Base-by-base conservation (phyloP, 2,329 filamentous ascomycete species). In the Penicillium sp. region DNA sequence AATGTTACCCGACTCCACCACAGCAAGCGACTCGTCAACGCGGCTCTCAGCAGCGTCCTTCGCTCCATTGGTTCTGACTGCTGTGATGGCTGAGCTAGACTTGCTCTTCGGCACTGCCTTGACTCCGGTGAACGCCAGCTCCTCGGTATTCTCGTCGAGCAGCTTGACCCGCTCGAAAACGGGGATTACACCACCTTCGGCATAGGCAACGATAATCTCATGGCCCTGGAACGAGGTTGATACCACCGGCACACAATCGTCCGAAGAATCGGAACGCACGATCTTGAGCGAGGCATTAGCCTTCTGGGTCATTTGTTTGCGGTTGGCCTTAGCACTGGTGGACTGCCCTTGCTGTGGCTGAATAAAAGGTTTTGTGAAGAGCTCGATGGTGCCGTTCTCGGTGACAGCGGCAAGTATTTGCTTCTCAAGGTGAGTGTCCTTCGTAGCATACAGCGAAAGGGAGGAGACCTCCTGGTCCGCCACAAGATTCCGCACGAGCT, bases 11-110 rank as follows among this genome's bases (percentile, higher is more conserved):
- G 68, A 61, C 40, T 71, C 71, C 8, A 83, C 75, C 2, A 76
- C 69, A 8, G 77, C 70, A 39, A 70, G 72, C 20, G 77, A 73
- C 48, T 84, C 79, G 57, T 83, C 74, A 21, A 82, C 73, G 27
- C 74, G 71, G 42, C 67, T 70, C 49, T 74, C 73, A 29, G 69
- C 71, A 33, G 70, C 57, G 45, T 72, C 67, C 53, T 74, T 76
- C 16, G 71, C 63, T 17, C 76, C 75, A 54, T 78, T 81, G 40
- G 75, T 71, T 39, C 72, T 70, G 13, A 70, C 73, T 3, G 73
- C 70, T 36, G 63, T 62, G 28, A 75, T 55, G 9, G 64, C 64
- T 15, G 67, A 68, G 33, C 63, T 61, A 6, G 63, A 64, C 49
- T 70, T 75, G 32, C 57, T 63, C 45, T 67, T 69, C 11, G 63